These are phyloP conservation scores for Phyllosticta citribraziliensis DNA, from an alignment of 2,329 filamentous ascomycete genomes.

Conservation along the genomic window DNA sequence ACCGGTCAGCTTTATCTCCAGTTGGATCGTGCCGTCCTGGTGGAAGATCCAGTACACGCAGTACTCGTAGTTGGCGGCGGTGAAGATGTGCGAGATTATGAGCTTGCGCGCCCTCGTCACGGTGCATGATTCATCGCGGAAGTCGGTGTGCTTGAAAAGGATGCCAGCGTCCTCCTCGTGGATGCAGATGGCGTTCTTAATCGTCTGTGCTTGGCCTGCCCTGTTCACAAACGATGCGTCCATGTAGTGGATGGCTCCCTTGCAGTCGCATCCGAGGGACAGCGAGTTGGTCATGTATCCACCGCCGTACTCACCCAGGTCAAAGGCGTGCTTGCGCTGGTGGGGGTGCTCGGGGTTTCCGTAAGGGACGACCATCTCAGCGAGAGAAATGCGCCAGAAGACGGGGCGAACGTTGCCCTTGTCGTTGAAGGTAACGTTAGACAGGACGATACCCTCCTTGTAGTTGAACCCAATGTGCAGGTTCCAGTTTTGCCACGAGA, in stretches of 20 bases:
- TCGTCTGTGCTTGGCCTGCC: constrained; percentile 62
- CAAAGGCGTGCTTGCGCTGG: constrained; percentile 72
- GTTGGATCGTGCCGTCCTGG: constrained; percentile 84
- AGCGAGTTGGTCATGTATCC: constrained; percentile 79
- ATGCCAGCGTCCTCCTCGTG: constrained; percentile 91
- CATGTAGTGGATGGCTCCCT: constrained; percentile 84
- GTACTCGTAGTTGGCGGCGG: constrained; percentile 94
- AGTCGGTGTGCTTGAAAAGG: constrained; percentile 89
- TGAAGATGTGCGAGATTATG: constrained; percentile 85
- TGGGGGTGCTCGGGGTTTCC: constrained; percentile 73
- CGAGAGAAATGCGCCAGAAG: constrained; percentile 81
- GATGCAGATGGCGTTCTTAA: constrained; percentile 92
- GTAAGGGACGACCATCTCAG: constrained; percentile 91
- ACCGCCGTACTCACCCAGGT: constrained; percentile 70
- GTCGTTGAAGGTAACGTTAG: constrained; percentile 84
- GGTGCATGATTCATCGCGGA: constrained; percentile 78
- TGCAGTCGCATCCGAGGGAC: constrained; percentile 72
- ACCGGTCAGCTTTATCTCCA: constrained; percentile 81
- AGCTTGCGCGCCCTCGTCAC: constrained; percentile 81
- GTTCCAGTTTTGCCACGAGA: constrained; percentile 90
- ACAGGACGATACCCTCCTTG: constrained; percentile 80
- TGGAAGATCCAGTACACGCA: constrained; percentile 82
- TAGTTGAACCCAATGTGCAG: constrained; percentile 94
- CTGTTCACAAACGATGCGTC: constrained; percentile 77
- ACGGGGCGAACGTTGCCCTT: constrained; percentile 64